Evolutionary conservation across 179 eudicot species (phyloP), one percentile per base, ranked within the genome.

Genomic region (Pouteria campechiana): DNA sequence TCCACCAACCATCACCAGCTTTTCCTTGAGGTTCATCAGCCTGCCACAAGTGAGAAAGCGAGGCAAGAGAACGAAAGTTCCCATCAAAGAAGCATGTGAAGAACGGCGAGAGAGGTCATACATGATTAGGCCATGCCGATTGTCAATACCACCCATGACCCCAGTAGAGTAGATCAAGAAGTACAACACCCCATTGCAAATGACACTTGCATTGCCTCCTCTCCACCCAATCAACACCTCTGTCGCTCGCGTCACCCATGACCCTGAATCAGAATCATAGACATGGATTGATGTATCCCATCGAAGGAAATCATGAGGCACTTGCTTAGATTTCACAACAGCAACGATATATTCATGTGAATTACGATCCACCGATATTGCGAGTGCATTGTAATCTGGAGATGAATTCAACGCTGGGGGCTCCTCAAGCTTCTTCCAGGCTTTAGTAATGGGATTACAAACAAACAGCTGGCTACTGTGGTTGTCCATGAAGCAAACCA

Each of bases 1-100:
- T 8, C 98, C 98, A 6, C 98, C 98, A 7, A 90, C 98, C 94
- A 90, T 68, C 2, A 90, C 75, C 46, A 90, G 51, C 60, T 73
- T 74, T 36, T 77, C 94, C 44, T 71, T 86, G 7, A 86, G 60
- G 64, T 86, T 86, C 98, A 90, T 90, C 48, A 86, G 54, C 12
- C 98, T 77, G 21, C 96, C 96, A 35, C 96, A 90, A 0, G 98
- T 90, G 21, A 90, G 78, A 11, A 90, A 50, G 57, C 90, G 81
- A 6, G 98, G 98, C 31, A 61, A 83, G 0, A 72, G 46, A 5
- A 90, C 69, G 10, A 66, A 79, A 36, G 61, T 82, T 46, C 55
- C 52, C 52, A 55, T 68, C 44, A 90, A 12, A 28, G 57, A 57
- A 25, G 70, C 65, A 18, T 55, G 58, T 15, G 84, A 44, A 5